phyloP scores from a whole-genome alignment of 192 early-diverging fungal species.

The Podila epicladia region DNA sequence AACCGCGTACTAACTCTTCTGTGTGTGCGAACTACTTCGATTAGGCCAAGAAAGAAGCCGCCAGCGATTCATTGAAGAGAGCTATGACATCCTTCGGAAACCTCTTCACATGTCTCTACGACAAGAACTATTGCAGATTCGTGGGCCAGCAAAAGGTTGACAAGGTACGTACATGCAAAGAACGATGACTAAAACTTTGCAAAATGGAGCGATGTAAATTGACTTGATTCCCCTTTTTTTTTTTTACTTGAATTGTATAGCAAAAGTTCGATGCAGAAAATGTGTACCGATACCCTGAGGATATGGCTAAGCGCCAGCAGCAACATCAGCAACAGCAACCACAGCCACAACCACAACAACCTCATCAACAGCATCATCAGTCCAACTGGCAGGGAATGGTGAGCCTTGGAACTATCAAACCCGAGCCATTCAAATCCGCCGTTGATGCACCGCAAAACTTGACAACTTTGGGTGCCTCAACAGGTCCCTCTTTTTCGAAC shows the following conservation, averaged over 20 bases:
- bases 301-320: slow-evolving; percentile 1
- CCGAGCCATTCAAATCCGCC: neutral
- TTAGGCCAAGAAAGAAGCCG: slow-evolving; percentile 89
- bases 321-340: neutral
- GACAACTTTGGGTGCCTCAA: neutral
- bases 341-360: neutral
- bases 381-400: neutral
- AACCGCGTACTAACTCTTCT: neutral
- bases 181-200: neutral
- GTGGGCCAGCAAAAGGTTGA: slow-evolving; percentile 23
- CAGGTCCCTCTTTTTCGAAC: neutral
- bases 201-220: too few species aligned
- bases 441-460: too few species aligned
- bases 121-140: slow-evolving; percentile 71
- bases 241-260: neutral
- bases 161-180: neutral
- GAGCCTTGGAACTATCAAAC: neutral
- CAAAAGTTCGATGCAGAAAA: slow-evolving; percentile 18
- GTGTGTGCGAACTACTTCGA: neutral
- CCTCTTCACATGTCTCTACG: slow-evolving; percentile 84
- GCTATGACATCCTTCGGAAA: slow-evolving; percentile 90
- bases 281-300: slow-evolving; percentile 10
- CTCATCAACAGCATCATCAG: slow-evolving; percentile 3
- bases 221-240: too few species aligned
- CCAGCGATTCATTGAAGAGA: slow-evolving; percentile 91